Evolutionary conservation across 371 early-diverging fungal species (phyloP).

Genomic region (Basidiobolus meristosporus): DNA sequence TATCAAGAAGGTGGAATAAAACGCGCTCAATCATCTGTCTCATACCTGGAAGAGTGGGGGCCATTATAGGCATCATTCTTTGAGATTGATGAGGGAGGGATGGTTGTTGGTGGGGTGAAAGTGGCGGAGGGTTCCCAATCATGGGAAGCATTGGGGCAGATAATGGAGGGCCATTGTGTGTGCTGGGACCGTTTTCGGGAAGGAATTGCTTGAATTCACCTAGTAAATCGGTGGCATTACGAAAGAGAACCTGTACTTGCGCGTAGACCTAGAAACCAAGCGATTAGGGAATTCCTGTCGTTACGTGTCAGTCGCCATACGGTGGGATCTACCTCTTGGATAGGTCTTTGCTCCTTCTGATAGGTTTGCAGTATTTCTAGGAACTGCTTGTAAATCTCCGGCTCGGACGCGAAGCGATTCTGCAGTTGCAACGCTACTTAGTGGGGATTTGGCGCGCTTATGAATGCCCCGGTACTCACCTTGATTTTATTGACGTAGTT

Average conservation of each 20-base stretch:
- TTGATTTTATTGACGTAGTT: slow-evolving; percentile 92
- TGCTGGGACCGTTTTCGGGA: slow-evolving; percentile 35
- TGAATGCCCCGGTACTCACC: slow-evolving; percentile 15
- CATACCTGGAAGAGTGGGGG: slow-evolving; percentile 8
- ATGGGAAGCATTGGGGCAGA: not conserved
- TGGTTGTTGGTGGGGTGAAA: slow-evolving; percentile 4
- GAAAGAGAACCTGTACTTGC: slow-evolving; percentile 70
- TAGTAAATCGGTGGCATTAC: slow-evolving; percentile 66
- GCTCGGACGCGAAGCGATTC: slow-evolving; percentile 69
- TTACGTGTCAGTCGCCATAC: too few species aligned
- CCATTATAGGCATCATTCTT: slow-evolving; percentile 11
- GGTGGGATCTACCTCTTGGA: slow-evolving; percentile 41
- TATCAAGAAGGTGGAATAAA: too few species aligned
- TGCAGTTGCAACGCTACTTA: slow-evolving; percentile 7
- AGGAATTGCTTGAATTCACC: slow-evolving; percentile 94
- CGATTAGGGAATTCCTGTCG: not conserved
- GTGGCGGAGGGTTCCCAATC: slow-evolving; percentile 6
- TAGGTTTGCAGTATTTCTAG: slow-evolving; percentile 85
- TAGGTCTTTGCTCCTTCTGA: slow-evolving; percentile 75
- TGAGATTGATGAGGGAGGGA: slow-evolving; percentile 5
- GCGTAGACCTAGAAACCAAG: slow-evolving; percentile 51
- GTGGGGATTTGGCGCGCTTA: not conserved
- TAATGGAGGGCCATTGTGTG: not conserved
- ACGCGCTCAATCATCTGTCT: too few species aligned
- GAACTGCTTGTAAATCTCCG: slow-evolving; percentile 85